phyloP scores from a whole-genome alignment of 1,139 yeast genomes.

The Pichia sp. region DNA sequence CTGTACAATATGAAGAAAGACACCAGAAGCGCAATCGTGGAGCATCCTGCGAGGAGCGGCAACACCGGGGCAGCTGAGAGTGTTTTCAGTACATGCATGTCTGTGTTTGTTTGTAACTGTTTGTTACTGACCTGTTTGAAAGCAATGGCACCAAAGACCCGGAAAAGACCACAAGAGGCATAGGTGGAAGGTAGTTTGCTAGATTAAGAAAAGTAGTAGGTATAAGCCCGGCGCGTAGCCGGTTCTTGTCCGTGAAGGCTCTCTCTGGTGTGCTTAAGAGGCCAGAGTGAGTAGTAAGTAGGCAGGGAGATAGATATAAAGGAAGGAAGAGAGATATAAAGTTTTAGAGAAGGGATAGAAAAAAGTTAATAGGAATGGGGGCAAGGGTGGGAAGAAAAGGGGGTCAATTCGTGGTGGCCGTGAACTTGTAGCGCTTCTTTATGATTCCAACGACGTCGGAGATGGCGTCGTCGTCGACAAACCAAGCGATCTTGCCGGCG shows the following conservation, averaged over 20 bases:
- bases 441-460: slow-evolving; percentile 69
- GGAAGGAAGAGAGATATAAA: slow-evolving; percentile 2
- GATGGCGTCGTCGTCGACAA: slow-evolving; percentile 93
- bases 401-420: slow-evolving; percentile 8
- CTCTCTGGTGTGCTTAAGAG: background rate
- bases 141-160: no score
- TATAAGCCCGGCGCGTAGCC: background rate
- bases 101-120: background rate
- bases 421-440: slow-evolving; percentile 67
- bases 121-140: background rate
- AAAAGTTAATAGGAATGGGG: background rate
- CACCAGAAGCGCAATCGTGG: slow-evolving; percentile 4
- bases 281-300: background rate
- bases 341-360: slow-evolving; percentile 1
- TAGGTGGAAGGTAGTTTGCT: background rate
- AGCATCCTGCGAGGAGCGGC: slow-evolving; percentile 4
- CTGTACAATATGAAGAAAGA: slow-evolving; percentile 7
- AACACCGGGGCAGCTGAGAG: background rate
- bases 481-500: slow-evolving; percentile 96
- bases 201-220: background rate
- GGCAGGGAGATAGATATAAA: slow-evolving; percentile 1
- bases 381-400: background rate
- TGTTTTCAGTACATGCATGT: slow-evolving; percentile 1
- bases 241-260: background rate
- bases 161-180: no score